A percentile compares a stretch with the other conserved stretches of the same genome.
Evolutionary conservation across 345 rosid species (phyloP).

Genomic region (Hibiscus syriacus): DNA sequence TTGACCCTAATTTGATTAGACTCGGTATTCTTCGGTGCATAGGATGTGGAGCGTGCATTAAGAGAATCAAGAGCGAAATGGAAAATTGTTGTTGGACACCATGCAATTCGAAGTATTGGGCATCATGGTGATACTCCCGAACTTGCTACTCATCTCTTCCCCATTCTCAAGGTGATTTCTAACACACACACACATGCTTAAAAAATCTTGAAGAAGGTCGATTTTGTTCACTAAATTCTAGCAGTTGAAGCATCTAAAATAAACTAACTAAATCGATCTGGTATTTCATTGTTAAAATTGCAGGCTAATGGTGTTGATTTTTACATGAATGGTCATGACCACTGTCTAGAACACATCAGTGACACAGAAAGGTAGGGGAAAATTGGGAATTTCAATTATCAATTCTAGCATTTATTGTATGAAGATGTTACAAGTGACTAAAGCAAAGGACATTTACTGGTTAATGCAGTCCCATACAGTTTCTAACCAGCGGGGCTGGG

Average conservation of each 20-base stretch:
- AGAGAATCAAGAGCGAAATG: slow-evolving; percentile 40
- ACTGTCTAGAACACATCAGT: no score
- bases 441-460: neutral
- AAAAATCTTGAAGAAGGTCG: neutral
- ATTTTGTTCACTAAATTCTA: no score
- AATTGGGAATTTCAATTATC: neutral
- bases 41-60: slow-evolving; percentile 41
- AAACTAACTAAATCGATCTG: neutral
- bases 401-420: neutral
- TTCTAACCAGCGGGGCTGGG: slow-evolving; percentile 68
- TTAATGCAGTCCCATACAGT: slow-evolving; percentile 35
- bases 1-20: neutral
- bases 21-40: neutral
- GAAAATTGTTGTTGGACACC: no score
- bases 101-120: no score
- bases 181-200: no score
- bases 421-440: neutral
- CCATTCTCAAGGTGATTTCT: no score
- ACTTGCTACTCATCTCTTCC: no score
- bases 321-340: no score
- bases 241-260: neutral
- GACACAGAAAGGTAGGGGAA: no score
- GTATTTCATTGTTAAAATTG: neutral
- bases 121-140: no score
- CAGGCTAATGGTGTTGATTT: no score